Conservation (phyloP, 768 basidiomycete genomes). For the Termitomyces sp. region DNA sequence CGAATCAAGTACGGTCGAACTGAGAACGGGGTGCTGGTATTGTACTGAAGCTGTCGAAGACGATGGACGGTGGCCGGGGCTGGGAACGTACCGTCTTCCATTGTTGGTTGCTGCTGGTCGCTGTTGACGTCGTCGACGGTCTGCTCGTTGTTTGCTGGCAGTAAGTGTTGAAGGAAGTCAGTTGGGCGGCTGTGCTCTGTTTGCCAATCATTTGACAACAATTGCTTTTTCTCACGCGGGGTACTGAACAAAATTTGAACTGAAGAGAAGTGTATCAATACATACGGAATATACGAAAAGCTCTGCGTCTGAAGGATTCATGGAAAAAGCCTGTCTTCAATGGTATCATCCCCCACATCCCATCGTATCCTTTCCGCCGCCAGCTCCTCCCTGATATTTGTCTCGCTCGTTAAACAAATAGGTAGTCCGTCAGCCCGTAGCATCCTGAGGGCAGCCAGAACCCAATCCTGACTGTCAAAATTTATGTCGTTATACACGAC, state of each 20-base stretch:
- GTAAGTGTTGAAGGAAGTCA: neutral
- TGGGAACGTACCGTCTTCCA: conserved; percentile 80
- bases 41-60: conserved; percentile 19
- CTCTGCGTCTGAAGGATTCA: neutral
- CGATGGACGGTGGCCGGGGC: conserved; percentile 59
- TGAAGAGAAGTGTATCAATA: neutral
- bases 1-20: conserved; percentile 21
- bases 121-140: conserved; percentile 2
- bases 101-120: conserved; percentile 22
- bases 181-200: neutral
- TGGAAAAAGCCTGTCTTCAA: conserved; percentile 19
- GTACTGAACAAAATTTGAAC: neutral
- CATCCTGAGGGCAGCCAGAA: conserved; percentile 18
- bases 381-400: conserved; percentile 12
- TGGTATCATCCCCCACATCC: conserved; percentile 22
- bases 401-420: conserved; percentile 14
- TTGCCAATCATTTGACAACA: conserved; percentile 3
- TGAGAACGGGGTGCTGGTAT: conserved; percentile 20
- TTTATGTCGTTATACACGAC: conserved; percentile 16
- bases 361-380: conserved; percentile 16
- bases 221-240: conserved; percentile 4
- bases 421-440: conserved; percentile 18
- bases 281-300: neutral
- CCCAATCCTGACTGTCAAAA: conserved; percentile 25
- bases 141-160: conserved; percentile 10